Evolutionary conservation across 441 rosid genomes (phyloP), one percentile per base, ranked within the genome.

Genomic region (Breynia disticha): DNA sequence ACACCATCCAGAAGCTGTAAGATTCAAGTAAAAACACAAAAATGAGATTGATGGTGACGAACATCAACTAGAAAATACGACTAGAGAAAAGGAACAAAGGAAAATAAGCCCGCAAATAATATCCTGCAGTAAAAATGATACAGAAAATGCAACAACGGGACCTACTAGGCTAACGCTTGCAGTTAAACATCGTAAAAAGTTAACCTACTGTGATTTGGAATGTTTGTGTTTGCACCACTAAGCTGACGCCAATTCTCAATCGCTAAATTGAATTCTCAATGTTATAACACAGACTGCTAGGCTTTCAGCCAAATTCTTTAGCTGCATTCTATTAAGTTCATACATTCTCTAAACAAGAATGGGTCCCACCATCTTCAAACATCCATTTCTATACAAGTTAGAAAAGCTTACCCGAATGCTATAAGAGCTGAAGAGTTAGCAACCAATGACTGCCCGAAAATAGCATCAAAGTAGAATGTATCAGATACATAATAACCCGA

Each of bases 401-500:
- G 46, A 48, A 28, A 22, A 74, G 68, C 84, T 79, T 73, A 91
- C 98, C 98, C 97, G 18, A 91, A 88, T 68, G 82, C 73, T 60
- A 91, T 61, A 18, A 59, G 63, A 55, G 95, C 94, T 10, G 98
- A 70, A 52, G 94, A 79, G 70, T 86, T 91, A 50, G 79, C 62
- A 45, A 58, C 61, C 67, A 77, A 32, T 47, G 94, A 71, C 50
- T 70, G 74, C 48, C 80, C 81, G 3, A 79, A 58, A 67, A 88
- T 68, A 43, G 84, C 71, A 45, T 80, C 73, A 28, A 87, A 82
- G 49, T 83, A 80, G 62, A 91, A 67, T 49, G 79, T 44, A 73
- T 91, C 98, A 1, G 91, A 64, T 15, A 87, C 87, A 64, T 91
- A 91, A 57, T 76, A 83, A 39, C 98, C 98, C 0, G 95, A 79